phyloP scores from a whole-genome alignment of 2,329 filamentous ascomycete genomes.

The Arthrocladium fulminans region DNA sequence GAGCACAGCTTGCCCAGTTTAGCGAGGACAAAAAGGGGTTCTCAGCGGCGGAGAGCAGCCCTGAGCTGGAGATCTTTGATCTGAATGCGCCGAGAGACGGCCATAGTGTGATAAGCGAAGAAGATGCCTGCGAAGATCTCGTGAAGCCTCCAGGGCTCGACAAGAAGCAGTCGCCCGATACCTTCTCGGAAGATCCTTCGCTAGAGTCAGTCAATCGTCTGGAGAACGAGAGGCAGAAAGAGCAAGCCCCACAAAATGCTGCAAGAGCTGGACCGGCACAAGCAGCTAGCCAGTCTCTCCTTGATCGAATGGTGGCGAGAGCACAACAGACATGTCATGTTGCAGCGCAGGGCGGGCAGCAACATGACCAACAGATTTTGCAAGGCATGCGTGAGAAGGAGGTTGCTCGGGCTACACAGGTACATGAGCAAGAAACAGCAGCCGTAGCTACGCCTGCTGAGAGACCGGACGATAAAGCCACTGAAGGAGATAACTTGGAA shows the following conservation, averaged over 20 bases:
- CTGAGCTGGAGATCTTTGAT: too few species aligned
- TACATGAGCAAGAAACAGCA: neutral
- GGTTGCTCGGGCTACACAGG: constrained; percentile 11
- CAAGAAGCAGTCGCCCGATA: neutral
- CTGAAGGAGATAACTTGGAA: constrained; percentile 5
- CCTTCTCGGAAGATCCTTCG: neutral
- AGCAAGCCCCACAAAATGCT: constrained; percentile 6
- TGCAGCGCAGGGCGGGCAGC: neutral
- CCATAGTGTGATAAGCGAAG: too few species aligned
- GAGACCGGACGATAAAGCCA: neutral
- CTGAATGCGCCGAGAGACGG: too few species aligned
- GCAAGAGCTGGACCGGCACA: constrained; percentile 9
- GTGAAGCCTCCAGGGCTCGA: neutral
- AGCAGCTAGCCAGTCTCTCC: neutral
- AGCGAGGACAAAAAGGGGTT: too few species aligned
- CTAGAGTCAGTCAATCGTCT: neutral
- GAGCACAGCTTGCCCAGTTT: too few species aligned
- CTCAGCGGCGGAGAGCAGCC: too few species aligned
- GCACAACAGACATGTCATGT: neutral
- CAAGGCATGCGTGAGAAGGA: constrained; percentile 12
- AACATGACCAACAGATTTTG: neutral
- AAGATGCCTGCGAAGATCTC: too few species aligned
- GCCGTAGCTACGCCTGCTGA: neutral
- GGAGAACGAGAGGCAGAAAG: constrained; percentile 6
- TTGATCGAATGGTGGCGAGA: constrained; percentile 1